Base-by-base conservation (phyloP, 2,329 filamentous ascomycete species). In the Escovopsis sp. region DNA sequence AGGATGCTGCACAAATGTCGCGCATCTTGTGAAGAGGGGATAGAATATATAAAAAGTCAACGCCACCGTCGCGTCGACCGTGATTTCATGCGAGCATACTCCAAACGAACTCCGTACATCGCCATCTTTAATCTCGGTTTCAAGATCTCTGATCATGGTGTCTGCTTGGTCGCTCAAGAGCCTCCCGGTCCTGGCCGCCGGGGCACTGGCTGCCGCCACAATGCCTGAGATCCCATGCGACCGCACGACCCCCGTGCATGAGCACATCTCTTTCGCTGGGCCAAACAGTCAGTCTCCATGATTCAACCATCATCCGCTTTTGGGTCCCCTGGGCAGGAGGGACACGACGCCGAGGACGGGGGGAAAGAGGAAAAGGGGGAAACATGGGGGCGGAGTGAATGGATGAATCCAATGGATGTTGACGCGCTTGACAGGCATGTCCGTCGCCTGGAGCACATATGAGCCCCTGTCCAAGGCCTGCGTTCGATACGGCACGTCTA, bases 371-470 rank as follows among this genome's bases (percentile, higher is more conserved):
- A n/a, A n/a, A n/a, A n/a, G n/a, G n/a, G n/a, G n/a, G n/a, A n/a
- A n/a, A n/a, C n/a, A n/a, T n/a, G n/a, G n/a, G n/a, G n/a, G n/a
- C n/a, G n/a, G n/a, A n/a, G n/a, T n/a, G n/a, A n/a, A n/a, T n/a
- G n/a, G n/a, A n/a, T n/a, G n/a, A n/a, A n/a, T n/a, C n/a, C n/a
- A 6, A 17, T 31, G 8, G 14, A 31, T 31, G 4, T 13, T 31
- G 9, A 34, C 18, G 15, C 10, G 27, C 16, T 17, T 12, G 5
- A 13, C 30, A 71, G 67, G 62, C 25, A 56, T 72, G 6, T 63
- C 65, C 1, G 53, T 74, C 26, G 67, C 62, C 1, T 74, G 69
- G 69, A 72, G 72, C 45, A 74, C 69, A 0, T 73, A 71, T 44
- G 41, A 58, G 37, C 44, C 63, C 40, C 45, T 68, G 12, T 47